A percentile compares a stretch with the other conserved stretches of the same genome.
These are phyloP conservation scores for Hordeum marinum DNA, from an alignment of 176 grass and related monocot genomes.

Conservation along the genomic window DNA sequence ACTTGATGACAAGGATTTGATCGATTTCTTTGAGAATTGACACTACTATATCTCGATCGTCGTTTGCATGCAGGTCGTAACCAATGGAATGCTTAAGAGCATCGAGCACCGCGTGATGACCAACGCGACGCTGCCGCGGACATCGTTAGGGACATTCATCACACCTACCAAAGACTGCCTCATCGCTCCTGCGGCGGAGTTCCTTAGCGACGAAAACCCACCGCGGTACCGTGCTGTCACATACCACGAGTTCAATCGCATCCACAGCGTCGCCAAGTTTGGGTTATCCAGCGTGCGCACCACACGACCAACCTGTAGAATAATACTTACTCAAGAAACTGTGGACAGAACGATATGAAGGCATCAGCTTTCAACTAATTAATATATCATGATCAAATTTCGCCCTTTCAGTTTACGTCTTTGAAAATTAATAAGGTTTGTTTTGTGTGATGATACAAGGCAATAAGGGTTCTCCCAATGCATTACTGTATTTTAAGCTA, in stretches of 20 bases:
- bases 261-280: not conserved
- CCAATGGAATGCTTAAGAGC: conserved; percentile 64
- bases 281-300: not conserved
- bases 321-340: not conserved
- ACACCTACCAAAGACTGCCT: conserved; percentile 37
- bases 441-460: too few species aligned
- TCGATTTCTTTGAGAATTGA: not conserved
- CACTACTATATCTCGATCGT: not conserved
- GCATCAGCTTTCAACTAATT: not conserved
- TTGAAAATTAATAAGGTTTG: too few species aligned
- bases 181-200: conserved; percentile 5
- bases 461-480: too few species aligned
- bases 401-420: too few species aligned
- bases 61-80: not conserved
- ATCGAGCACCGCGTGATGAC: conserved; percentile 47
- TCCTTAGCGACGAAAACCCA: not conserved
- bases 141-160: conserved; percentile 45
- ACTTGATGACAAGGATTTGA: not conserved
- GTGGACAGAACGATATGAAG: not conserved
- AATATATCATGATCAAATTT: too few species aligned
- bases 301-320: not conserved
- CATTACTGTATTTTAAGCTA: too few species aligned
- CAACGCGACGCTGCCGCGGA: conserved; percentile 21
- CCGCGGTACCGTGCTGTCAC: conserved; percentile 30
- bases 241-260: conserved; percentile 32